phyloP scores from a whole-genome alignment of 306 rosid species.

The Hippophae rhamnoides region DNA sequence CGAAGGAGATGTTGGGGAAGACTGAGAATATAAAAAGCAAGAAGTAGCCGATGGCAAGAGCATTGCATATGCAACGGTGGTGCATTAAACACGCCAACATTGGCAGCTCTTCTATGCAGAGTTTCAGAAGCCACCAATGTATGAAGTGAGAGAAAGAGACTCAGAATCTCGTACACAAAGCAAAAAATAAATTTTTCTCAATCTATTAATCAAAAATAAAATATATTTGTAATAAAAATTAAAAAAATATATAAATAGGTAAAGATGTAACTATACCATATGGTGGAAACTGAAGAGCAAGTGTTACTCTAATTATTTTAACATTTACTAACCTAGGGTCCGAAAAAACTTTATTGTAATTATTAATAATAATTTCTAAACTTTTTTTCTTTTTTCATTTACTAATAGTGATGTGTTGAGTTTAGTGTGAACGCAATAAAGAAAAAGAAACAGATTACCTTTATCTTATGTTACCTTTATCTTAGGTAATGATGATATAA shows the following conservation, averaged over 20 bases:
- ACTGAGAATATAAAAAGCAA: conserved; percentile 27
- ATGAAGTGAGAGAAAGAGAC: conserved; percentile 7
- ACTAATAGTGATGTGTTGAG: not conserved
- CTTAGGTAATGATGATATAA: no score
- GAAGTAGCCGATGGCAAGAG: conserved; percentile 23
- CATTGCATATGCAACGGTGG: conserved; percentile 31
- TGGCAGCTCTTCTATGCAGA: conserved; percentile 19
- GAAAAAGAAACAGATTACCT: not conserved
- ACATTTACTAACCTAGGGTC: no score
- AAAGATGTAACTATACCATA: no score
- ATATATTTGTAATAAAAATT: no score
- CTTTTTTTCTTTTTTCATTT: not conserved
- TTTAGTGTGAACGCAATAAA: not conserved
- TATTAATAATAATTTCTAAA: no score
- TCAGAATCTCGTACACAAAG: conserved; percentile 9
- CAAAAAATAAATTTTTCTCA: conserved; percentile 9
- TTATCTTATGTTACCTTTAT: no score
- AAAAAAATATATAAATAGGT: no score
- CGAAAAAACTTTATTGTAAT: no score
- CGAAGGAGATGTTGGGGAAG: conserved; percentile 29
- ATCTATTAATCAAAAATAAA: no score
- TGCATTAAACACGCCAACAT: conserved; percentile 42
- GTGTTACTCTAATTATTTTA: no score
- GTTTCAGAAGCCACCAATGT: conserved; percentile 15
- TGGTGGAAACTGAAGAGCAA: no score